phyloP scores from a whole-genome alignment of 1,284 basidiomycete species.

The Amylostereum chailletii region DNA sequence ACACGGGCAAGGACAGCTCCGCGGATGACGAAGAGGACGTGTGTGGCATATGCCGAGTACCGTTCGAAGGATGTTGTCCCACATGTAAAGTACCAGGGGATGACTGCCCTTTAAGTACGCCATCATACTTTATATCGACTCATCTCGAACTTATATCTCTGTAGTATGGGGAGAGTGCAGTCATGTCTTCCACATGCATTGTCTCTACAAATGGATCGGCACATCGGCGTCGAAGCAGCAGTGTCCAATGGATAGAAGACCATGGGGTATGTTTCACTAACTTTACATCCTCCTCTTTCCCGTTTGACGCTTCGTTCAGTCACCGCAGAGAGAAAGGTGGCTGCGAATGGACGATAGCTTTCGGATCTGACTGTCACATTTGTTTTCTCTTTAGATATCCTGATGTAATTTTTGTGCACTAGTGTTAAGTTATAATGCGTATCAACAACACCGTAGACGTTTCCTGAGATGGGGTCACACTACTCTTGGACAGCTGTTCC shows the following conservation, averaged over 20 bases:
- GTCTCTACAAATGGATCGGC: constrained; percentile 88
- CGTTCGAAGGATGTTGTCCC: constrained; percentile 90
- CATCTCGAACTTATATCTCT: constrained; percentile 1
- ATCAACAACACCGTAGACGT: too few species aligned
- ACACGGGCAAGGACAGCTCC: constrained; percentile 41
- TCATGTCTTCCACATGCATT: constrained; percentile 94
- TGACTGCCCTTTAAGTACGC: constrained; percentile 88
- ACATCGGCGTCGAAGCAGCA: constrained; percentile 82
- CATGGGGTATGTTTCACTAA: constrained; percentile 69
- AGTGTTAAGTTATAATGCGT: too few species aligned
- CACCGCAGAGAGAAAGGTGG: constrained; percentile 28
- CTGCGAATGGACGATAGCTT: neutral
- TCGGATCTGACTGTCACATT: too few species aligned
- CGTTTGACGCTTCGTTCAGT: constrained; percentile 13
- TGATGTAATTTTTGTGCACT: too few species aligned
- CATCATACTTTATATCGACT: neutral
- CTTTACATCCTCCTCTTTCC: neutral
- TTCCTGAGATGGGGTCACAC: too few species aligned
- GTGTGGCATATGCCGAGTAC: constrained; percentile 88
- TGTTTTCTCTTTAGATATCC: too few species aligned
- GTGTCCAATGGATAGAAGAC: constrained; percentile 89
- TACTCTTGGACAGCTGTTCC: too few species aligned
- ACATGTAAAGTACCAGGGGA: constrained; percentile 94
- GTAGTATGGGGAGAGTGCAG: constrained; percentile 93
- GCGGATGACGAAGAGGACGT: constrained; percentile 56